Evolutionary conservation across 2,329 filamentous ascomycete species (phyloP).

Genomic region (Fonsecaea multimorphosa): DNA sequence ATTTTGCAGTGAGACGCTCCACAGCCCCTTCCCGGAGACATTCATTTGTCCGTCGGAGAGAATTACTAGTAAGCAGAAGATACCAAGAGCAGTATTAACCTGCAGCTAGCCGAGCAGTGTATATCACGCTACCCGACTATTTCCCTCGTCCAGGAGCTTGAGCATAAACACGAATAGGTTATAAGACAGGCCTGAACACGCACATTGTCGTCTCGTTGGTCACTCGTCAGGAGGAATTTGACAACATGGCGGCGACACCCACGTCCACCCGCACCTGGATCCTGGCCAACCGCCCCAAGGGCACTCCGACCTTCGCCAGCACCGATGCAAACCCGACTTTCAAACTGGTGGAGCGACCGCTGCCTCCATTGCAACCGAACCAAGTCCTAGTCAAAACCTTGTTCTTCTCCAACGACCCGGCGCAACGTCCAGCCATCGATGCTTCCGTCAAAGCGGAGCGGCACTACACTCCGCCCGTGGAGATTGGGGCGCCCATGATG

Average conservation of each 20-base stretch:
- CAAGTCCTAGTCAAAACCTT: conserved; percentile 56
- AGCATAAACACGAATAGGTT: neutral
- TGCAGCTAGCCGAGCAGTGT: neutral
- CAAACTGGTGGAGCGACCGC: conserved; percentile 28
- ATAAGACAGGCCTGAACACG: neutral
- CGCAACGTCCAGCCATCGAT: conserved; percentile 59
- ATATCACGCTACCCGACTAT: neutral
- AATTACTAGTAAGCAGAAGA: neutral
- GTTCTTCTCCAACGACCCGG: conserved; percentile 61
- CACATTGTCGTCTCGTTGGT: neutral
- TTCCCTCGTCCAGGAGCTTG: neutral
- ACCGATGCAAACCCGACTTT: conserved; percentile 28
- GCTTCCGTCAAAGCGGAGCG: conserved; percentile 43
- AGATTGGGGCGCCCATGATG: conserved; percentile 49
- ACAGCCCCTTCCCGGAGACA: neutral
- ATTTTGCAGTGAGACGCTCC: no score
- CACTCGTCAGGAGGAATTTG: neutral
- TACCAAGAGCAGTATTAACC: neutral
- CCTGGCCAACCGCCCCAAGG: conserved; percentile 30
- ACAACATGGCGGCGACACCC: conserved; percentile 27
- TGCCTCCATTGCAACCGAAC: conserved; percentile 42
- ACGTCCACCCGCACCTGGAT: conserved; percentile 34
- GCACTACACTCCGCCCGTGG: conserved; percentile 55
- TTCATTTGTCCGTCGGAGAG: conserved; percentile 2
- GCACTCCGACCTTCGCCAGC: conserved; percentile 27